These are phyloP conservation scores for Ganoderma resinaceum DNA, from an alignment of 1,284 basidiomycete genomes.

Conservation along the genomic window DNA sequence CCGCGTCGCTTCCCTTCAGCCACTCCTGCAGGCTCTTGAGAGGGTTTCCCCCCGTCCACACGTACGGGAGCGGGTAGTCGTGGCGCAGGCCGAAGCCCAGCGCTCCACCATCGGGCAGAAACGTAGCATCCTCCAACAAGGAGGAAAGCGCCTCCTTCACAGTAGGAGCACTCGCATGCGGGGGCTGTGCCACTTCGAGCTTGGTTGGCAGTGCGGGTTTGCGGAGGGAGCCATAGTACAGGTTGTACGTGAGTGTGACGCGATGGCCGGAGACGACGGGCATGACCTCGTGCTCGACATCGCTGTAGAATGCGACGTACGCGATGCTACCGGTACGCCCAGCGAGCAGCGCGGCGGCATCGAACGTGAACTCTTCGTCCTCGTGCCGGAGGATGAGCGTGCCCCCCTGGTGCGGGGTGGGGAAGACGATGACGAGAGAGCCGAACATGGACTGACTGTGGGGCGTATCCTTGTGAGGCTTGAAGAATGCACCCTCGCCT, in stretches of 20 bases:
- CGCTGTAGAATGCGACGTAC: slow-evolving; percentile 49
- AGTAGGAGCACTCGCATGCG: not conserved
- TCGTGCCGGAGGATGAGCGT: slow-evolving; percentile 44
- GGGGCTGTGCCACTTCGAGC: not conserved
- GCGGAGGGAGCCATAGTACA: slow-evolving; percentile 35
- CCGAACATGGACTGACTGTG: slow-evolving; percentile 48
- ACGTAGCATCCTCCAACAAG: slow-evolving; percentile 34
- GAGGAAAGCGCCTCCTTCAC: slow-evolving; percentile 24
- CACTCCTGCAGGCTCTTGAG: not conserved
- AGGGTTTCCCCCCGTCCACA: not conserved
- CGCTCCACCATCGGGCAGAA: slow-evolving; percentile 42
- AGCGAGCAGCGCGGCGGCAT: slow-evolving; percentile 35
- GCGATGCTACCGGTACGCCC: slow-evolving; percentile 27
- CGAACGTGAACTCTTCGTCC: slow-evolving; percentile 39
- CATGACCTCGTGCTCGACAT: slow-evolving; percentile 53
- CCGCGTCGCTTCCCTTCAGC: slow-evolving; percentile 22
- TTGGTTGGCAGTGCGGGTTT: not conserved
- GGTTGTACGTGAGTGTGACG: slow-evolving; percentile 52
- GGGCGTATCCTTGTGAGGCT: slow-evolving; percentile 48
- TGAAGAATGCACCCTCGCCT: slow-evolving; percentile 50
- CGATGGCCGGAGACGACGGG: slow-evolving; percentile 48
- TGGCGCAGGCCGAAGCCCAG: slow-evolving; percentile 48
- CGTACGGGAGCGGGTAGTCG: slow-evolving; percentile 34
- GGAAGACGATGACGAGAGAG: slow-evolving; percentile 51
- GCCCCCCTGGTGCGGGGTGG: slow-evolving; percentile 50